Evolutionary conservation across 2,329 filamentous ascomycete species (phyloP).

Genomic region (Scorias spongiosa): DNA sequence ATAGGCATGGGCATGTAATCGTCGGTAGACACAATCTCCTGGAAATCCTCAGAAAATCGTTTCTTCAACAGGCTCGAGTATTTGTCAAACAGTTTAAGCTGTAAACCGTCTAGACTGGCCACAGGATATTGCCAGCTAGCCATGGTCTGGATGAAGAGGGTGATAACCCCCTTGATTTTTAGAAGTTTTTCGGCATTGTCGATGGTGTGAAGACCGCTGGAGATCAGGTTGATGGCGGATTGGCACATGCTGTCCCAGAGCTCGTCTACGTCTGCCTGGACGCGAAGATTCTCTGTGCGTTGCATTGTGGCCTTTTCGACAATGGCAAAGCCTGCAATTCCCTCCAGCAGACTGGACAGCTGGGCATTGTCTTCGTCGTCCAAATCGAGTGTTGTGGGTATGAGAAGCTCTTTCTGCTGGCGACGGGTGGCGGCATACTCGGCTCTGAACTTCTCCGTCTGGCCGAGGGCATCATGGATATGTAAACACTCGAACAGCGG

Average conservation of each 20-base stretch:
- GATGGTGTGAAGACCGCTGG: constrained; percentile 62
- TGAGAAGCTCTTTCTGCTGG: constrained; percentile 77
- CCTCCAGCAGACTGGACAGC: constrained; percentile 80
- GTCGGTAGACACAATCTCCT: constrained; percentile 80
- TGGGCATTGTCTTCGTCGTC: constrained; percentile 76
- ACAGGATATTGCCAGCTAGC: constrained; percentile 89
- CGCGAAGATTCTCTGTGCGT: constrained; percentile 67
- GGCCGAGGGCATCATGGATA: constrained; percentile 86
- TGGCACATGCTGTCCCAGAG: constrained; percentile 98
- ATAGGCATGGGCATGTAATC: constrained; percentile 99
- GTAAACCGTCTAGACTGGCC: constrained; percentile 61
- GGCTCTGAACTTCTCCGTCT: constrained; percentile 75
- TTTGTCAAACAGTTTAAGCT: constrained; percentile 82
- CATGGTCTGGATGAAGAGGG: constrained; percentile 96
- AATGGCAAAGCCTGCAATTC: constrained; percentile 91
- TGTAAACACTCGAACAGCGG: constrained; percentile 90
- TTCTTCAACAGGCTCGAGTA: constrained; percentile 84
- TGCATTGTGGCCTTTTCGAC: constrained; percentile 90
- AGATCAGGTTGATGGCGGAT: constrained; percentile 66
- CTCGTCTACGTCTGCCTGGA: constrained; percentile 83
- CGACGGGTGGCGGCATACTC: constrained; percentile 88
- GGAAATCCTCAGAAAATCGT: constrained; percentile 88
- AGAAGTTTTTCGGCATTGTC: constrained; percentile 76
- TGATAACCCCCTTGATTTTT: constrained; percentile 88
- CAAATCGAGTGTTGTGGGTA: constrained; percentile 62